A percentile compares a stretch with the other conserved stretches of the same genome.
These are phyloP conservation scores for Colletotrichum karsti DNA, from an alignment of 2,329 filamentous ascomycete species.

Conservation along the genomic window DNA sequence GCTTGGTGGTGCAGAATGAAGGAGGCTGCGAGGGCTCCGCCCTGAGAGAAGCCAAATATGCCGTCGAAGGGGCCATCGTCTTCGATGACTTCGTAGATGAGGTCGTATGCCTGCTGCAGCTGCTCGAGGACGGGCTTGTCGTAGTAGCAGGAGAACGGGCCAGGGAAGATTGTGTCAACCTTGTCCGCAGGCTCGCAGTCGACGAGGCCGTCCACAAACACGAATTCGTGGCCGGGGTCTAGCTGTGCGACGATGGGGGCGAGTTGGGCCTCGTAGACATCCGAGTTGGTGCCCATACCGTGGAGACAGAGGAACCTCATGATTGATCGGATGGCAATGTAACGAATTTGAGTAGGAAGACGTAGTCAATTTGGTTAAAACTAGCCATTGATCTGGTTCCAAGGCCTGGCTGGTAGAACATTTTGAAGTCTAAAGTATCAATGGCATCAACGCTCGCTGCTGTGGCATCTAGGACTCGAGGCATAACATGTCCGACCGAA, in stretches of 20 bases:
- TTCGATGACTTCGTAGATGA: conserved; percentile 5
- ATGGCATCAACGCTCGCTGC: too few species aligned
- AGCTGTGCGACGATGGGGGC: not conserved
- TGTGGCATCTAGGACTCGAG: too few species aligned
- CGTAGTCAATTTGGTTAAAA: too few species aligned
- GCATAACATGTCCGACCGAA: too few species aligned
- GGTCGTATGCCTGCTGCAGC: not conserved
- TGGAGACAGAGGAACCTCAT: conserved; percentile 9
- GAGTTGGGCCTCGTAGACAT: not conserved
- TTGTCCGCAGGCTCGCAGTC: not conserved
- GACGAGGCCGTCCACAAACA: not conserved
- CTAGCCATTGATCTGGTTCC: too few species aligned
- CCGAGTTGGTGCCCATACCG: conserved; percentile 24
- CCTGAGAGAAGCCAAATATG: conserved; percentile 29
- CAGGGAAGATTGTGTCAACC: not conserved
- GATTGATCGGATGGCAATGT: too few species aligned
- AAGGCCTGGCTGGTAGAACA: too few species aligned
- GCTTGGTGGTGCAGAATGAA: not conserved
- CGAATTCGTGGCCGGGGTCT: not conserved
- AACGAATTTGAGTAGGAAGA: too few species aligned
- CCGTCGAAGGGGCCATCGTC: conserved; percentile 29
- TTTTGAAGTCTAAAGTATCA: too few species aligned
- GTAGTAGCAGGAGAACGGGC: not conserved
- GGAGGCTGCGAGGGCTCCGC: conserved; percentile 2
- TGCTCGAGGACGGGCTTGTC: not conserved